phyloP scores from a whole-genome alignment of 768 basidiomycete species.

The Podaxis carcinomalis region DNA sequence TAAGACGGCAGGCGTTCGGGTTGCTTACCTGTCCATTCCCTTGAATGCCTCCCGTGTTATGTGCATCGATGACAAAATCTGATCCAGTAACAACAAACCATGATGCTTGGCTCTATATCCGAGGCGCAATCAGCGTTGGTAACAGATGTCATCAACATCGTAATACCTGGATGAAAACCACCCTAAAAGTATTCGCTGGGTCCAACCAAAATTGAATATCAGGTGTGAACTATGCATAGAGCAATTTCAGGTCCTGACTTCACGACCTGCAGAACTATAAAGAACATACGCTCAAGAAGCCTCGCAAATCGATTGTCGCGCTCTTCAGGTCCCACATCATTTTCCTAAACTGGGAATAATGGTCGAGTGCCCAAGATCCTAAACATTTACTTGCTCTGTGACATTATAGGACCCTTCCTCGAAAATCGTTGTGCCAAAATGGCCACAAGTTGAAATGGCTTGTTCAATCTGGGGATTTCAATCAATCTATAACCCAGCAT shows the following conservation, averaged over 20 bases:
- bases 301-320: conserved; percentile 39
- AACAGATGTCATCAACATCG: not conserved
- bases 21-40: conserved; percentile 50
- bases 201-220: conserved; percentile 55
- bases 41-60: conserved; percentile 51
- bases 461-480: conserved; percentile 32
- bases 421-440: conserved; percentile 41
- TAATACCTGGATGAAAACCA: conserved; percentile 53
- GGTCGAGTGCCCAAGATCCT: not conserved
- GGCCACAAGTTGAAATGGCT: conserved; percentile 46
- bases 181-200: conserved; percentile 49
- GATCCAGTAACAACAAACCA: conserved; percentile 60
- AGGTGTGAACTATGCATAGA: conserved; percentile 39
- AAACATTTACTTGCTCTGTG: conserved; percentile 30
- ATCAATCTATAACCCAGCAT: not conserved
- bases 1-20: not conserved
- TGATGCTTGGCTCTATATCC: conserved; percentile 50
- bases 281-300: conserved; percentile 37
- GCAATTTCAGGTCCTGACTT: not conserved
- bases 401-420: conserved; percentile 45
- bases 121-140: not conserved
- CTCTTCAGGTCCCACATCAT: conserved; percentile 49
- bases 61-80: conserved; percentile 53
- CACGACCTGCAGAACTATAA: not conserved
- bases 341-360: conserved; percentile 28